Conservation (phyloP, 139 green algal species). For the Closterium sp. region DNA sequence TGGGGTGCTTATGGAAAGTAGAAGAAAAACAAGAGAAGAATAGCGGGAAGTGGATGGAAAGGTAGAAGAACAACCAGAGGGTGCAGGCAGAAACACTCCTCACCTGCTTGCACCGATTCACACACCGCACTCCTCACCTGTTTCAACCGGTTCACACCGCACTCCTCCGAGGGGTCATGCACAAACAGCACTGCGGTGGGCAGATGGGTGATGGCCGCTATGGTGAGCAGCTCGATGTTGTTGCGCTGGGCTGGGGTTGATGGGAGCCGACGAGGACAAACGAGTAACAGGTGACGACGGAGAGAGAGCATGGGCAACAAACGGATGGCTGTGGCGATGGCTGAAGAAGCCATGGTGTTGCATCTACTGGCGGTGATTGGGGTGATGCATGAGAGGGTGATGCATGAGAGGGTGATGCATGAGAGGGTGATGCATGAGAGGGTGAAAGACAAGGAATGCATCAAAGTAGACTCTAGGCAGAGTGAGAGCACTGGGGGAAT, state of each 20-base stretch:
- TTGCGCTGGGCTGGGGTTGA: conserved; percentile 72
- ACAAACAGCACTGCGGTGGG: conserved; percentile 86
- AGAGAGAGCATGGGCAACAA: neutral
- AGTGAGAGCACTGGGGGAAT: neutral
- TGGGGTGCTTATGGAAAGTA: too few species aligned
- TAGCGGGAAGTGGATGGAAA: neutral
- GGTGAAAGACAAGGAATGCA: neutral
- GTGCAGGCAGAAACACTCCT: too few species aligned
- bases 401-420: neutral
- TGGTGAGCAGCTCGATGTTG: conserved; percentile 90
- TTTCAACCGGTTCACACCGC: conserved; percentile 64
- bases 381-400: neutral
- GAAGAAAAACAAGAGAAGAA: neutral
- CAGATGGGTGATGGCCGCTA: conserved; percentile 84
- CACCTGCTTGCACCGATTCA: neutral
- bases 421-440: neutral
- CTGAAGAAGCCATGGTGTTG: neutral
- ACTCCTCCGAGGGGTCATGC: conserved; percentile 86
- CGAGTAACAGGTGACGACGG: neutral
- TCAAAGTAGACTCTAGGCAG: neutral
- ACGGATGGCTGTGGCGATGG: neutral
- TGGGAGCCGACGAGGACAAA: neutral
- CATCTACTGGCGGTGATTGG: neutral
- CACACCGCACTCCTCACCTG: conserved; percentile 33
- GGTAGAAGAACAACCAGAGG: too few species aligned